Evolutionary conservation across 1,284 basidiomycete genomes (phyloP), one percentile per base, ranked within the genome.

Genomic region (Cystobasidium sp.): DNA sequence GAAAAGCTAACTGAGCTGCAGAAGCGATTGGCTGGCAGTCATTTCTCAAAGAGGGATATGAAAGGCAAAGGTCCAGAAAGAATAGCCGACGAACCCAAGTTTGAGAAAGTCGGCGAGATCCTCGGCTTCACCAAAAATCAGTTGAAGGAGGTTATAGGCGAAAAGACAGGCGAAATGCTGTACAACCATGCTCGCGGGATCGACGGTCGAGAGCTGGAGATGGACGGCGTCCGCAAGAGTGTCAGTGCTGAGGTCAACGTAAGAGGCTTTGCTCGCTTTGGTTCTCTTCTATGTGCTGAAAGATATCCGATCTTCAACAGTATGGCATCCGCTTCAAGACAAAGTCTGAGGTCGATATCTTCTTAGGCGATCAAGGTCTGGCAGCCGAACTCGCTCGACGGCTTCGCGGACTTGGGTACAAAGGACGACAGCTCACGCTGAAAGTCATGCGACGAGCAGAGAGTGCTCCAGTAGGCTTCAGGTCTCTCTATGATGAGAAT

Each of bases 281-380:
- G 85, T 4, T 18, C 31, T 55, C 53, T 67, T 43, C 43, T 20
- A 56, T 68, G 49, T 16, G 47, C 37, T 43, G 53, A 46, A 14
- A 44, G 31, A 74, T 71, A 68, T 71, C 65, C 47, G 59, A 24
- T 46, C 80, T 14, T 55, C 6, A 8, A 8, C 44, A 73, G 70
- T 99, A 98, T 82, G 96, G 94, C 0, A 97, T 99, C 68, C 90
- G 96, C 3, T 98, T 99, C 81, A 88, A 91, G 80, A 88, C 87
- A 66, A 86, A 89, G 71, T 88, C 89, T 46, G 90, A 97, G 80
- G 93, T 91, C 0, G 89, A 93, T 61, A 76, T 76, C 49, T 74
- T 78, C 24, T 49, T 66, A 10, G 64, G 64, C 18, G 81, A 80
- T 75, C 44, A 63, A 10, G 65, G 90, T 76, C 87, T 97, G 82